Evolutionary conservation across 257 asterid species (phyloP), one percentile per base, ranked within the genome.

Genomic region (Jacaranda copaia): DNA sequence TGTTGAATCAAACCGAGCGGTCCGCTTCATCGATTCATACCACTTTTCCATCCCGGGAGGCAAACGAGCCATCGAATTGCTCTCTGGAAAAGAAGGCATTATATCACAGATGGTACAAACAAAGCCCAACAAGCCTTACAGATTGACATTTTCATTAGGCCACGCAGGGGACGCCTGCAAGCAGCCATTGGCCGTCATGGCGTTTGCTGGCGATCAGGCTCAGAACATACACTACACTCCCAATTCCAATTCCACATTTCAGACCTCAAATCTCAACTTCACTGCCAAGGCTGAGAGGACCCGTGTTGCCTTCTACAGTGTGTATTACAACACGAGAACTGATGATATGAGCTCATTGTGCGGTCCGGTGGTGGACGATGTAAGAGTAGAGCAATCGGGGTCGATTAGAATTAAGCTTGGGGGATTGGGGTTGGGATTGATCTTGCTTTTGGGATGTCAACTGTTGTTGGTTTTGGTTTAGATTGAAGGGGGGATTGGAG

Each of bases 341-440:
- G 97, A 95, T 83, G 99, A 95, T 69, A 77, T 83, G 97, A 95
- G 90, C 86, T 95, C 99, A 32, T 72, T 95, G 77, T 95, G 98
- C 76, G 98, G 99, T 25, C 99, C 99, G 3, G 97, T 95, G 61
- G 91, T 95, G 48, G 99, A 95, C 76, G 98, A 95, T 74, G 89
- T 93, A 43, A 89, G 89, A 81, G 98, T 95, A 6, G 75, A 43
- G 66, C 74, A 19, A 7, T 78, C 83, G n/a, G 67, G 77, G 1
- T 62, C 85, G 18, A n/a, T 13, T n/a, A 58, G 52, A 20, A 18
- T 63, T 46, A 8, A 61, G 77, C 4, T 65, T 11, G 78, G 72
- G 65, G 67, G 57, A 18, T 5, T 81, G 51, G 67, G 57, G 14
- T 5, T 81, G 51, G 82, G 79, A 5, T 51, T 60, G 68, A 10